Conservation (phyloP, 768 basidiomycete genomes). For the Lactifluus echinatus region DNA sequence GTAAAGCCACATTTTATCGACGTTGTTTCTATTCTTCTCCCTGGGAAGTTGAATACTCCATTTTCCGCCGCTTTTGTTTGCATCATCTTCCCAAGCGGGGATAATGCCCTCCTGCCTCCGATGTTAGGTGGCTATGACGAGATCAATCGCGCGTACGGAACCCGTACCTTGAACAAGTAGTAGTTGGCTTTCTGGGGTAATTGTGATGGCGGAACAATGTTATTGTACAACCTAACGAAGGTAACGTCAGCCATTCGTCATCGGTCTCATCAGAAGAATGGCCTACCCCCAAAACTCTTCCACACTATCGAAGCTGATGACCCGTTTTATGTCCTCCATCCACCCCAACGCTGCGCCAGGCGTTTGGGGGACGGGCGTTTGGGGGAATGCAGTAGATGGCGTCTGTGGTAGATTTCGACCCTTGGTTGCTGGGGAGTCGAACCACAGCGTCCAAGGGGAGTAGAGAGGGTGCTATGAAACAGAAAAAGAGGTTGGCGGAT, state of each 20-base stretch:
- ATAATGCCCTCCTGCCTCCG: constrained; percentile 77
- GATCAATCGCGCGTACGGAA: not conserved
- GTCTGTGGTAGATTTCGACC: constrained; percentile 83
- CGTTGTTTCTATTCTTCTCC: constrained; percentile 77
- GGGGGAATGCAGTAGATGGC: constrained; percentile 67
- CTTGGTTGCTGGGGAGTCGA: constrained; percentile 90
- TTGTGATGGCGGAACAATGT: constrained; percentile 91
- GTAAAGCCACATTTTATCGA: constrained; percentile 98
- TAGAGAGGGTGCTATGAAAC: constrained; percentile 75
- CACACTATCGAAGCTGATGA: constrained; percentile 91
- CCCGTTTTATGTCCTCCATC: constrained; percentile 99
- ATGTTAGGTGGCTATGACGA: not conserved
- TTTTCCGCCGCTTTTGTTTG: constrained; percentile 95
- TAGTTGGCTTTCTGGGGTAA: constrained; percentile 97
- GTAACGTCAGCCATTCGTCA: constrained; percentile 17
- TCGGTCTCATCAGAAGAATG: not conserved
- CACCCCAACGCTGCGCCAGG: constrained; percentile 80
- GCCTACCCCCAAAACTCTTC: constrained; percentile 99
- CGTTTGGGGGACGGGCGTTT: constrained; percentile 64
- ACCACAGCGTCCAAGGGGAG: constrained; percentile 96
- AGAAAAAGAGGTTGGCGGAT: not conserved
- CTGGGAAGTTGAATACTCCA: constrained; percentile 97
- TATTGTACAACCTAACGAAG: constrained; percentile 73
- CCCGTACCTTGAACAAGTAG: constrained; percentile 94
- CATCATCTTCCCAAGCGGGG: constrained; percentile 95